Evolutionary conservation across 2,329 filamentous ascomycete genomes (phyloP).

Genomic region (Ophiostoma himal-ulmi): DNA sequence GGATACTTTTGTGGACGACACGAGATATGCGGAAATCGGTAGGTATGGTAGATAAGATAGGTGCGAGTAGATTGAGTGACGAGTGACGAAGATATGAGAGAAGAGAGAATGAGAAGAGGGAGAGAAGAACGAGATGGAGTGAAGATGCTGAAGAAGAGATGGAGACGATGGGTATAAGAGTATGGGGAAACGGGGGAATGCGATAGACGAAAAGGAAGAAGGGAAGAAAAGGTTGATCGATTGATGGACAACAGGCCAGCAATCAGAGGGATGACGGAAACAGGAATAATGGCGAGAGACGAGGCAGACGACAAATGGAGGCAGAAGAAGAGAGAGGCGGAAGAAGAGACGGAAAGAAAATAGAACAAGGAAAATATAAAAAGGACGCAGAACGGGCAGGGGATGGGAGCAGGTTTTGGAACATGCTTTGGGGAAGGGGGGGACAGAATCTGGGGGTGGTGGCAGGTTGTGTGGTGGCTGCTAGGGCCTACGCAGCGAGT

Average conservation of each 20-base stretch:
- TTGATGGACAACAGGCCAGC: not conserved
- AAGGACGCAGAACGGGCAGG: not conserved
- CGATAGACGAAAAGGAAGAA: not conserved
- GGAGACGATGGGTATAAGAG: not conserved
- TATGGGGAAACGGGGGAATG: conserved; percentile 7
- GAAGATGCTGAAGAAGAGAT: conserved; percentile 2
- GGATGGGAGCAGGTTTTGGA: not conserved
- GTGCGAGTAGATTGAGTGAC: not conserved
- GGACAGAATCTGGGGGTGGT: conserved; percentile 5
- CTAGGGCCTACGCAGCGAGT: not conserved
- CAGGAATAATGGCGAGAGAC: not conserved
- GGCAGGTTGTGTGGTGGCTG: not conserved
- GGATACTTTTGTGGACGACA: not conserved
- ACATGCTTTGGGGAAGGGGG: not conserved
- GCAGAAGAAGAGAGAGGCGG: not conserved
- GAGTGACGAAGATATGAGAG: not conserved
- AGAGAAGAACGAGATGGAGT: not conserved
- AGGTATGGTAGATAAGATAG: not conserved
- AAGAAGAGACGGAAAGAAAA: not conserved
- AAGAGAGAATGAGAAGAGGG: not conserved
- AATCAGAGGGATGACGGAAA: not conserved
- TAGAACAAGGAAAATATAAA: not conserved
- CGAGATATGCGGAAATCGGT: not conserved
- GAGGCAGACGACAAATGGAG: not conserved
- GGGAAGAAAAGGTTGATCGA: not conserved